phyloP scores from a whole-genome alignment of 176 grass and related monocot genomes.

The Oryza meyeriana region DNA sequence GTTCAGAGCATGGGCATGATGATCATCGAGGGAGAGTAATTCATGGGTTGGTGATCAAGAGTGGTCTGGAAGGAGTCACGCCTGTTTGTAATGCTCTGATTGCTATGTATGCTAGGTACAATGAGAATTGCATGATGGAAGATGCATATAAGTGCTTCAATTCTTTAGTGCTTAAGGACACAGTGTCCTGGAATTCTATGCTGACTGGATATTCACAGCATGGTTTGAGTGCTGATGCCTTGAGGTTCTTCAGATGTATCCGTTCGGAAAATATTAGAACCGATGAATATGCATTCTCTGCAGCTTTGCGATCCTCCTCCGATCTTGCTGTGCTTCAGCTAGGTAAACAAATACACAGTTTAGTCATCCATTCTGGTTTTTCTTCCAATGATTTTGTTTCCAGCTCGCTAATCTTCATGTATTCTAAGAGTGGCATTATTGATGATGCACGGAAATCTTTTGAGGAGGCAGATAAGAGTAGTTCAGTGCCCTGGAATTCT shows the following conservation, averaged over 20 bases:
- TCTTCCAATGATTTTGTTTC: constrained; percentile 56
- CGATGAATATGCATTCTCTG: constrained; percentile 58
- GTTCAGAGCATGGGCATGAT: constrained; percentile 4
- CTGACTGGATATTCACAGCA: constrained; percentile 65
- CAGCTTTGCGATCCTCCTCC: constrained; percentile 50
- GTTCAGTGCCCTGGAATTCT: constrained; percentile 62
- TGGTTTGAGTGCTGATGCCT: constrained; percentile 35
- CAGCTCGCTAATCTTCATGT: constrained; percentile 66
- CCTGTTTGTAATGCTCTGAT: constrained; percentile 57
- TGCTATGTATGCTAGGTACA: constrained; percentile 47
- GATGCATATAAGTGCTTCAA: constrained; percentile 54
- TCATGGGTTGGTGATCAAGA: constrained; percentile 48
- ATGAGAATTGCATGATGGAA: constrained; percentile 43
- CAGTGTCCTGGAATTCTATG: constrained; percentile 64
- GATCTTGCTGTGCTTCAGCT: constrained; percentile 58
- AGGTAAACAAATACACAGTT: constrained; percentile 60
- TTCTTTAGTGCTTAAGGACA: constrained; percentile 39
- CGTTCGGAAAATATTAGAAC: constrained; percentile 17
- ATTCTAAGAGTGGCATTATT: constrained; percentile 61
- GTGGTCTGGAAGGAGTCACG: constrained; percentile 37
- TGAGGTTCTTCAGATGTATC: constrained; percentile 58
- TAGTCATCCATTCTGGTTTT: constrained; percentile 44
- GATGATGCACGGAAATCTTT: constrained; percentile 49
- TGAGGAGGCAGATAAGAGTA: constrained; percentile 48
- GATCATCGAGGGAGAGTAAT: constrained; percentile 32